These are phyloP conservation scores for Cladosporium velox DNA, from an alignment of 2,329 filamentous ascomycete species.

Conservation along the genomic window DNA sequence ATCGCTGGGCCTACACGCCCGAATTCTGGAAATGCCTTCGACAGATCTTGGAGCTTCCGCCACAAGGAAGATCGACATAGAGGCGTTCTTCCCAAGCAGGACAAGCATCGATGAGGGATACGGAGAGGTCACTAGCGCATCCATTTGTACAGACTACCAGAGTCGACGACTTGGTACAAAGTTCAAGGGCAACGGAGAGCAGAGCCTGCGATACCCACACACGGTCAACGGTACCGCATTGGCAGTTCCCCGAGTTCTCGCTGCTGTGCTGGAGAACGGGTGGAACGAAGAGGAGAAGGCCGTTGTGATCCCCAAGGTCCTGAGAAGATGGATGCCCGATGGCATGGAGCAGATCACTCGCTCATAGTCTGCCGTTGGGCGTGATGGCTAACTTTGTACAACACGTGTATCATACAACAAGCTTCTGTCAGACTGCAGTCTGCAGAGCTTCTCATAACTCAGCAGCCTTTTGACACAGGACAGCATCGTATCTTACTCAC, in stretches of 20 bases:
- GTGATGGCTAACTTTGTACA: not conserved
- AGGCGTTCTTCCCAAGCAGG: slow-evolving; percentile 88
- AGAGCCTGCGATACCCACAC: slow-evolving; percentile 72
- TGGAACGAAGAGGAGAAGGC: slow-evolving; percentile 72
- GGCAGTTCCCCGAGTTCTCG: slow-evolving; percentile 85
- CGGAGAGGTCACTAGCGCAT: slow-evolving; percentile 90
- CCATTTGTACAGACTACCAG: slow-evolving; percentile 95
- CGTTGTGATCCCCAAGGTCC: slow-evolving; percentile 74
- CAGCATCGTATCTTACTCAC: not conserved
- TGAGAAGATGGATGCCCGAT: slow-evolving; percentile 75
- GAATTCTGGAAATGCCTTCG: slow-evolving; percentile 89
- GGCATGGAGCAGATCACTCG: slow-evolving; percentile 19
- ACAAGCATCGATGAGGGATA: slow-evolving; percentile 68
- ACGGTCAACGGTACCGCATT: slow-evolving; percentile 94
- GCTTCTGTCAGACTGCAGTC: not conserved
- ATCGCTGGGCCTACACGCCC: slow-evolving; percentile 77
- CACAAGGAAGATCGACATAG: slow-evolving; percentile 84
- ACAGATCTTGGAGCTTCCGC: slow-evolving; percentile 88
- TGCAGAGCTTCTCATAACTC: not conserved
- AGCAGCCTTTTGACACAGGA: not conserved
- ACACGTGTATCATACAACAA: not conserved
- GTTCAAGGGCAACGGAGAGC: slow-evolving; percentile 53
- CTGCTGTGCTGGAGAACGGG: slow-evolving; percentile 85
- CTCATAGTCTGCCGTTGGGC: not conserved
- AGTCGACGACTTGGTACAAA: slow-evolving; percentile 77